Percentiles rank a stretch among this genome's conserved stretches.
These are phyloP conservation scores for Solanum sitiens DNA, from an alignment of 257 asterid species.

Conservation along the genomic window DNA sequence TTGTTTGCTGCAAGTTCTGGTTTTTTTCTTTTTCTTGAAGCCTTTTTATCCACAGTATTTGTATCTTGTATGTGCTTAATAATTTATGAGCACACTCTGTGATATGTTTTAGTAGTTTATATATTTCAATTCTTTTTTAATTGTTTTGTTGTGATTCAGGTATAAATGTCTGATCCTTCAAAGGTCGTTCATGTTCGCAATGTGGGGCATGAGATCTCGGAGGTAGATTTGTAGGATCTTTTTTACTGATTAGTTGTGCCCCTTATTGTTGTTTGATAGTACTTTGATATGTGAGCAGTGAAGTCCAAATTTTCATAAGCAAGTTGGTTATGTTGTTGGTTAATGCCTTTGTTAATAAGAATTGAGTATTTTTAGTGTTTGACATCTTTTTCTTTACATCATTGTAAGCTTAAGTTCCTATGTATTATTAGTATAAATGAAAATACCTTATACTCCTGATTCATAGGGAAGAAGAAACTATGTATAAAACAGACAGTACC, in stretches of 20 bases:
- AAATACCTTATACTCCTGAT: neutral
- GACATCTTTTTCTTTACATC: neutral
- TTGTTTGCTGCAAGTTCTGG: neutral
- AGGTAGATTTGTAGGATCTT: conserved; percentile 36
- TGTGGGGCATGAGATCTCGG: conserved; percentile 95
- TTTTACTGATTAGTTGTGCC: neutral
- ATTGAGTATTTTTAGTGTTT: neutral
- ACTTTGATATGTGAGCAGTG: neutral
- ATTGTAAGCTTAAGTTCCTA: neutral
- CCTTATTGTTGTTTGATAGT: neutral
- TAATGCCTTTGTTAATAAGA: neutral
- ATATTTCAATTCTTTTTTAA: neutral
- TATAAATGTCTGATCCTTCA: conserved; percentile 78
- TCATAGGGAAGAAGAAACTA: neutral
- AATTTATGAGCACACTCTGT: neutral
- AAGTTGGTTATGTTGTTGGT: neutral
- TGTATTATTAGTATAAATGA: neutral
- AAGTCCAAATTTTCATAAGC: neutral
- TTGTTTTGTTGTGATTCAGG: conserved; percentile 23
- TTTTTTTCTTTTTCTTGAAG: neutral
- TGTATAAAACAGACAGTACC: neutral
- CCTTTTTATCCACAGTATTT: neutral
- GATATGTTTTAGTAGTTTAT: neutral
- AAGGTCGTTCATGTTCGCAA: conserved; percentile 95
- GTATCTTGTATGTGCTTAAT: neutral